Evolutionary conservation across 2,329 filamentous ascomycete species (phyloP), one percentile per base, ranked within the genome.

Genomic region (Fusarium burgessii): DNA sequence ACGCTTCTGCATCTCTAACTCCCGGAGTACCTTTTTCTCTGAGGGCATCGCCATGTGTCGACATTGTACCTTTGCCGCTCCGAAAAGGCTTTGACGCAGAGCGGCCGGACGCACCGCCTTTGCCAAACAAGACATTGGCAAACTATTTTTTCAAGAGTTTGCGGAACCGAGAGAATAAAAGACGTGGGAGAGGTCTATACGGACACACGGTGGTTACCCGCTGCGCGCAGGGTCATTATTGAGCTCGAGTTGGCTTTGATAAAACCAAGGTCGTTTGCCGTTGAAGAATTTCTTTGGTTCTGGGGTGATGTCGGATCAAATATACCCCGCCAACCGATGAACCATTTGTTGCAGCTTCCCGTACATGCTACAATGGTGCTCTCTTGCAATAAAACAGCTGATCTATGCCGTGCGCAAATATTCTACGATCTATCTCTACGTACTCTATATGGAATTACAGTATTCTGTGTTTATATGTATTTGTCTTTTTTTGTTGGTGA

Each of bases 41-140:
- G 76, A 75, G n/a, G 75, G 76, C 63, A 76, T 69, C 7, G 77
- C 68, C 20, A 71, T 68, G 38, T 78, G 72, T 27, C 78, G 78
- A 15, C 74, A 73, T 49, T 77, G 76, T 11, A 72, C 38, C 36
- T 57, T 62, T 55, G 72, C 55, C 25, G 73, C 73, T 29, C 71
- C 69, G 25, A 73, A 61, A 33, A 75, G 52, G 42, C 62, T 68
- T 52, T 29, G 66, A 33, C 70, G 67, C 58, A 77, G 58, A 42
- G 67, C 64, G 58, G 70, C 63, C 13, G 72, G 61, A 38, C 76
- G 77, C 57, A 75, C 29, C 15, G 72, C 73, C 62, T 68, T 70
- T 58, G 59, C 47, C 29, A 58, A 70, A 36, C 58, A 69, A 35
- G 66, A 70, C 74, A 76, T 77, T 64, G 32, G n/a, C 25, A 43